Conservation (phyloP, 2,329 filamentous ascomycete genomes). For the Furcasterigmium furcatum region DNA sequence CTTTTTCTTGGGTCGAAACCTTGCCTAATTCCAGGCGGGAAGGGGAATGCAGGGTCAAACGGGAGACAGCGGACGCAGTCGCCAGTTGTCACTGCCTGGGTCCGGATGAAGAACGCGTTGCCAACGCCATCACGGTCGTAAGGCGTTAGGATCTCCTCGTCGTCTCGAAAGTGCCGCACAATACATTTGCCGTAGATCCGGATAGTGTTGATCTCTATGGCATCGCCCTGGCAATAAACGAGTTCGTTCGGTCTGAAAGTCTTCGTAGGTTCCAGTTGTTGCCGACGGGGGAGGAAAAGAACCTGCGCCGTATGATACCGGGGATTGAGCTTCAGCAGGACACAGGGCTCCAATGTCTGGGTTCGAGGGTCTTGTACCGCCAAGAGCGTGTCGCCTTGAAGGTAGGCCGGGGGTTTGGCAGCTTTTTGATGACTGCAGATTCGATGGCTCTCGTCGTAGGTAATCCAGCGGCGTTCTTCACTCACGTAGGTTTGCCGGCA, state of each 20-base stretch:
- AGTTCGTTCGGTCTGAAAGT: constrained; percentile 52
- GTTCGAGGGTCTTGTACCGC: constrained; percentile 22
- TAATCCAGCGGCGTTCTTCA: constrained; percentile 58
- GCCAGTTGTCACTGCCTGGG: constrained; percentile 17
- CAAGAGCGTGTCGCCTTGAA: constrained; percentile 59
- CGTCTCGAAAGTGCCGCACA: constrained; percentile 49
- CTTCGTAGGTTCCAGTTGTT: constrained; percentile 26
- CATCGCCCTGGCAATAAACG: constrained; percentile 44
- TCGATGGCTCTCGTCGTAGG: constrained; percentile 52
- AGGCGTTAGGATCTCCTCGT: constrained; percentile 50
- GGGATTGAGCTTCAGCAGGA: constrained; percentile 41
- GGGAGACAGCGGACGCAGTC: not conserved
- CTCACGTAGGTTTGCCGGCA: constrained; percentile 67
- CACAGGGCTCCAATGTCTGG: constrained; percentile 54
- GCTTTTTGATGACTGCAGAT: constrained; percentile 41
- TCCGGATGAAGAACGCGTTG: constrained; percentile 62
- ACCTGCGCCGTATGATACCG: constrained; percentile 31
- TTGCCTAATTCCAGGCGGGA: constrained; percentile 41
- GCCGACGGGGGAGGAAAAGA: constrained; percentile 50
- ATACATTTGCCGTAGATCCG: constrained; percentile 54
- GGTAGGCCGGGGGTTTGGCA: constrained; percentile 20
- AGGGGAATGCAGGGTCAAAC: constrained; percentile 3
- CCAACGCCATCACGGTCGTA: constrained; percentile 65
- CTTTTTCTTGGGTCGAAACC: constrained; percentile 46
- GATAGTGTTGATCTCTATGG: constrained; percentile 25